Percentiles rank a stretch among this genome's conserved stretches.
These are phyloP conservation scores for Amauroascus niger DNA, from an alignment of 2,329 filamentous ascomycete genomes.

Conservation along the genomic window DNA sequence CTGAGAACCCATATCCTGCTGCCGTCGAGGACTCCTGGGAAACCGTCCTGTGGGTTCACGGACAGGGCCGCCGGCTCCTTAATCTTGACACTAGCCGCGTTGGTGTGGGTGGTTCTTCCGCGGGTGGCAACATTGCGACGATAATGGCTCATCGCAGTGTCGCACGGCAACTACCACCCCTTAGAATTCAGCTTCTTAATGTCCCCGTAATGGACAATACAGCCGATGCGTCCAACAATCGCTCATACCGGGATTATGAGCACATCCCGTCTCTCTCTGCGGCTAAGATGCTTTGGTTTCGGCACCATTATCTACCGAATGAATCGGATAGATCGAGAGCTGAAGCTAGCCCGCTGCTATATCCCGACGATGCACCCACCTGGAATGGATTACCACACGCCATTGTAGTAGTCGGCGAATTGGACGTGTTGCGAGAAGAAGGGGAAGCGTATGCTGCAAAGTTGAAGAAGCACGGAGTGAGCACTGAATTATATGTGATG, in stretches of 20 bases:
- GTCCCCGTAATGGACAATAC: conserved; percentile 53
- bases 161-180: conserved; percentile 30
- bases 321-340: conserved; percentile 39
- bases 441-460: conserved; percentile 45
- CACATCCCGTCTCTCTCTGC: conserved; percentile 46
- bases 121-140: conserved; percentile 45
- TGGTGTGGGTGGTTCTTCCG: conserved; percentile 42
- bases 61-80: conserved; percentile 22
- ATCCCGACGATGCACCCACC: conserved; percentile 31
- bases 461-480: conserved; percentile 39
- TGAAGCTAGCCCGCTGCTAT: conserved; percentile 48
- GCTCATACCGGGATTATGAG: conserved; percentile 44
- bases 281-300: conserved; percentile 52
- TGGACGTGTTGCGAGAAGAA: conserved; percentile 49
- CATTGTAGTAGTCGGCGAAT: conserved; percentile 45
- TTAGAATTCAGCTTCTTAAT: conserved; percentile 45
- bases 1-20: conserved; percentile 48
- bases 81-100: conserved; percentile 34
- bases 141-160: conserved; percentile 46
- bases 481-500: conserved; percentile 43
- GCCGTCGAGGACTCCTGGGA: conserved; percentile 51
- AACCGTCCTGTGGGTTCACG: conserved; percentile 41
- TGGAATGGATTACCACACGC: conserved; percentile 45
- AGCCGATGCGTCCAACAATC: conserved; percentile 37
- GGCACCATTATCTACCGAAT: conserved; percentile 48